These are phyloP conservation scores for Penicillium sp. DNA, from an alignment of 2,329 filamentous ascomycete genomes.

Conservation along the genomic window DNA sequence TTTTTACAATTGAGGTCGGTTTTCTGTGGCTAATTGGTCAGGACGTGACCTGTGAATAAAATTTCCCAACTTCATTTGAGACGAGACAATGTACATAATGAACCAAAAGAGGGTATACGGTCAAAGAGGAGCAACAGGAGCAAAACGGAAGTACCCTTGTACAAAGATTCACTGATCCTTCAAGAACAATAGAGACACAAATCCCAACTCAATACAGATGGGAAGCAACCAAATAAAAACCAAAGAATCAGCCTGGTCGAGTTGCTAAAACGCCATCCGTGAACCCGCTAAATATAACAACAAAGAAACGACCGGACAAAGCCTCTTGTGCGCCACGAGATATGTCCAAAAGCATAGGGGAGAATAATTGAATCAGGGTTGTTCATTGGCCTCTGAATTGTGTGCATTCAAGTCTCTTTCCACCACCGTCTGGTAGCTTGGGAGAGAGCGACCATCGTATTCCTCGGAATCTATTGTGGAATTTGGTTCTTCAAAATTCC, in stretches of 20 bases:
- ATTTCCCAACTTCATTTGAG: background rate
- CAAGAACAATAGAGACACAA: slow-evolving; percentile 2
- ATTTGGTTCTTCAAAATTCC: background rate
- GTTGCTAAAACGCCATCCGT: slow-evolving; percentile 25
- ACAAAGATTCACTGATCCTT: slow-evolving; percentile 16
- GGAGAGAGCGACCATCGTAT: slow-evolving; percentile 12
- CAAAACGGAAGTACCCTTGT: slow-evolving; percentile 13
- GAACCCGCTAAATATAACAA: slow-evolving; percentile 22
- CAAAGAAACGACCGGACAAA: slow-evolving; percentile 16
- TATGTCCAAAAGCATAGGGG: slow-evolving; percentile 16
- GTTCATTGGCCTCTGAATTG: slow-evolving; percentile 5
- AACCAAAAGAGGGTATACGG: slow-evolving; percentile 5
- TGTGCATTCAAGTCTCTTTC: slow-evolving; percentile 13
- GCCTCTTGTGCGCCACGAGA: background rate
- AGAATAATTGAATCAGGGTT: slow-evolving; percentile 2
- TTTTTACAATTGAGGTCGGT: too few species aligned
- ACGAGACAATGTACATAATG: background rate
- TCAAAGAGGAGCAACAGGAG: background rate
- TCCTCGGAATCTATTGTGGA: slow-evolving; percentile 1
- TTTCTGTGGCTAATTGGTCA: background rate
- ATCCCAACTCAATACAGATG: background rate
- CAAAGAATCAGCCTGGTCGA: slow-evolving; percentile 12
- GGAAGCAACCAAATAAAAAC: slow-evolving; percentile 6
- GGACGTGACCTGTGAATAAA: background rate
- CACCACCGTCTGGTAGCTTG: slow-evolving; percentile 23